Evolutionary conservation across 768 basidiomycete genomes (phyloP), one percentile per base, ranked within the genome.

Genomic region (Pseudohyphozyma bogoriensis): DNA sequence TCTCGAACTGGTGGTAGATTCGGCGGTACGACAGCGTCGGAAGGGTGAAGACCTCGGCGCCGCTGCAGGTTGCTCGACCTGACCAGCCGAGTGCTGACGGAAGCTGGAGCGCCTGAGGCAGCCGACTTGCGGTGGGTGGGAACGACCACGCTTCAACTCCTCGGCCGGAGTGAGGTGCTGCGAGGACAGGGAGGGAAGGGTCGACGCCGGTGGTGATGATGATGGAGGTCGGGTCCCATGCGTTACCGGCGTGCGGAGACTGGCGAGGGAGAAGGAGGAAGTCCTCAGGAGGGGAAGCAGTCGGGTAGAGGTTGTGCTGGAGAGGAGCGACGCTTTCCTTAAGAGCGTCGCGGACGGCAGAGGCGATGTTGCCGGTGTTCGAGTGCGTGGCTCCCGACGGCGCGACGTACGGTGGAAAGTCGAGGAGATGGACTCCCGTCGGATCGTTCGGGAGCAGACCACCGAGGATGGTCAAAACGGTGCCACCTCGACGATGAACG

Each of bases 391-490:
- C 22, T 10, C 58, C 47, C 0, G 67, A 28, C 1, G 74, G 72
- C 18, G 74, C 67, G 12, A 60, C 56, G 59, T 73, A 77, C 5
- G 72, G 66, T 10, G 86, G 85, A 31, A 91, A 76, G 64, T 82
- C 82, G 35, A 85, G 76, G n/a, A 83, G 76, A 33, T 81, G 85
- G 56, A 90, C 72, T 3, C 87, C 87, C 0, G 80, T 74, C 9
- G 78, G 73, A 44, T 84, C 80, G 32, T 75, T 76, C 2, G 74
- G 62, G n/a, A 76, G 72, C 37, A 82, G 76, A 0, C 90, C 90
- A n/a, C 90, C 90, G 13, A 93, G 78, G 26, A 91, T 76, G 2
- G 85, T 78, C 5, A 93, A 74, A 2, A 82, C 76, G 0, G 89
- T 89, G 50, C 80, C n/a, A 83, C 63, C 35, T 55, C 59, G 50